A percentile compares a stretch with the other conserved stretches of the same genome.
Conservation (phyloP, 1,139 yeast species). For the Hansenula lynferdii region DNA sequence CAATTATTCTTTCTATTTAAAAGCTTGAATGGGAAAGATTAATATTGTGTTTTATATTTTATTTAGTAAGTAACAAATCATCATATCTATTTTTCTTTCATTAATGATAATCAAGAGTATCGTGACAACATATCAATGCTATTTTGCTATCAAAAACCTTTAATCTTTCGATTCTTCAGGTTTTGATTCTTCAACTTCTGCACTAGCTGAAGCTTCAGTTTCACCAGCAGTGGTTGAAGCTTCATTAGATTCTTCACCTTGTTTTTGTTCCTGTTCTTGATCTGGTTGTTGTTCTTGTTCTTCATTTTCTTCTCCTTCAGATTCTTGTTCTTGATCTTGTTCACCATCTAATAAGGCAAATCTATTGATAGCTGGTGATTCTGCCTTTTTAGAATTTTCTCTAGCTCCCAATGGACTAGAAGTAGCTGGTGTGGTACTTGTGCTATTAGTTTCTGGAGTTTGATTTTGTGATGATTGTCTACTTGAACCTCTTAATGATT, state of each 20-base stretch:
- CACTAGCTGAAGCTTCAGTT: slow-evolving; percentile 2
- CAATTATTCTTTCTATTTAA: no score
- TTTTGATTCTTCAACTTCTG: not conserved
- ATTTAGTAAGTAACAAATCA: no score
- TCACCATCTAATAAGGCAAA: slow-evolving; percentile 46
- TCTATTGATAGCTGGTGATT: slow-evolving; percentile 38
- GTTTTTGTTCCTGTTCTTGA: no score
- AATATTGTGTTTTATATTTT: no score
- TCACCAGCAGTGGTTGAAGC: no score
- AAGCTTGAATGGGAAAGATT: no score
- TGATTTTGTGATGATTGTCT: slow-evolving; percentile 15
- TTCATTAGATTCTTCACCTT: slow-evolving; percentile 7
- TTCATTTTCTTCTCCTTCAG: slow-evolving; percentile 16
- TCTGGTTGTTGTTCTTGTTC: slow-evolving; percentile 9
- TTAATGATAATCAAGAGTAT: no score
- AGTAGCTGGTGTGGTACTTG: slow-evolving; percentile 21
- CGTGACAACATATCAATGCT: no score
- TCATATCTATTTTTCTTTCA: not conserved
- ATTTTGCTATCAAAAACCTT: no score
- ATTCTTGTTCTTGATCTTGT: slow-evolving; percentile 14
- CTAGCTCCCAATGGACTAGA: slow-evolving; percentile 21
- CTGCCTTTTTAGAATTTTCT: slow-evolving; percentile 29
- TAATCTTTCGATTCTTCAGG: not conserved
- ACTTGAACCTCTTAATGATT: slow-evolving; percentile 14
- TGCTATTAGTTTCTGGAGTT: slow-evolving; percentile 4